These are phyloP conservation scores for Moesziomyces antarcticus DNA, from an alignment of 1,284 basidiomycete species.

Conservation along the genomic window DNA sequence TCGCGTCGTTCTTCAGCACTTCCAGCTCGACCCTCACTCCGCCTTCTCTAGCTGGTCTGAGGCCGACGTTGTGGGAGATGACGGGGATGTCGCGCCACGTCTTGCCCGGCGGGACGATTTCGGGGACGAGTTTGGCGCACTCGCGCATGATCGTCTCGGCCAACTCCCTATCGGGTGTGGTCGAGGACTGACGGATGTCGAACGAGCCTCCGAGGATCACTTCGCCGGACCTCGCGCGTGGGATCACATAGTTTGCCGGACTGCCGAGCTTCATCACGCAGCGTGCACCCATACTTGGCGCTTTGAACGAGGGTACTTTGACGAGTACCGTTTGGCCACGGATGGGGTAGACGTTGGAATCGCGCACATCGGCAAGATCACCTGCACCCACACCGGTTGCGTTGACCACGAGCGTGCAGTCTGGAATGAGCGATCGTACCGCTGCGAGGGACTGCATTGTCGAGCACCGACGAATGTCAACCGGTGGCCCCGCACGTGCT, in stretches of 20 bases:
- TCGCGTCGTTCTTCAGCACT: neutral
- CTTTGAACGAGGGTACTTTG: constrained; percentile 73
- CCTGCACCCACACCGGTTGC: constrained; percentile 69
- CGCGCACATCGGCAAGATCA: constrained; percentile 69
- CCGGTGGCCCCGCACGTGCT: constrained; percentile 33
- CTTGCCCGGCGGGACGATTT: constrained; percentile 42
- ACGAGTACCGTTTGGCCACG: constrained; percentile 86
- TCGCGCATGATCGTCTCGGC: constrained; percentile 71
- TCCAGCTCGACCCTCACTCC: constrained; percentile 55
- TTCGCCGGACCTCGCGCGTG: constrained; percentile 70
- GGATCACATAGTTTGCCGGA: constrained; percentile 72
- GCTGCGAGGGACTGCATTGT: constrained; percentile 25
- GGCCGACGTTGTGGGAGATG: constrained; percentile 54
- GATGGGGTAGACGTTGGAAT: constrained; percentile 83
- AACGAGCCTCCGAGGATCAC: constrained; percentile 74
- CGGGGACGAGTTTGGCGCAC: constrained; percentile 46
- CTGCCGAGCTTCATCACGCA: constrained; percentile 50
- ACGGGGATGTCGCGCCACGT: constrained; percentile 51
- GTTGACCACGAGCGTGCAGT: constrained; percentile 69
- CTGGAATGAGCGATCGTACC: constrained; percentile 20
- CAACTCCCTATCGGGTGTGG: constrained; percentile 68
- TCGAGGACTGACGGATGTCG: constrained; percentile 60
- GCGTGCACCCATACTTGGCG: constrained; percentile 10
- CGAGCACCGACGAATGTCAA: constrained; percentile 36
- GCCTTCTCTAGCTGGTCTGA: constrained; percentile 50